Evolutionary conservation across 768 basidiomycete genomes (phyloP).

Genomic region (Sarcomyxa edulis): DNA sequence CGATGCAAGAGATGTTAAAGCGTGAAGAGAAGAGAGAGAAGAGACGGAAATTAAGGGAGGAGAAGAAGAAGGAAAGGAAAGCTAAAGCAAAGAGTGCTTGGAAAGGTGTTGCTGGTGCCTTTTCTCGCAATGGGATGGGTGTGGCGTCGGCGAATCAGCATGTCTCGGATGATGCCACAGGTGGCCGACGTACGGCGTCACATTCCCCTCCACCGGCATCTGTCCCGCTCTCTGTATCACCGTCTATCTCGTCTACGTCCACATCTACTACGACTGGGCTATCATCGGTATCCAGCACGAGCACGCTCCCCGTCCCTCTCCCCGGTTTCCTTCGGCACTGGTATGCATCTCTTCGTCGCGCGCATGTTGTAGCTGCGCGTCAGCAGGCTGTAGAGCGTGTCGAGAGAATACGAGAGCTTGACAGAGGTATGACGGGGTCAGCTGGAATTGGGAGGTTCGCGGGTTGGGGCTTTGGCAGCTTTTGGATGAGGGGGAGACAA

Average conservation of each 20-base stretch:
- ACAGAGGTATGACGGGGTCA: slow-evolving; percentile 26
- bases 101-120: slow-evolving; percentile 51
- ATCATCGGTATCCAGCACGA: slow-evolving; percentile 10
- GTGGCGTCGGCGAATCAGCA: too few relatives aligned
- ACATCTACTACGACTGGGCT: slow-evolving; percentile 2
- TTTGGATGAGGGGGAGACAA: slow-evolving; percentile 23
- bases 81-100: slow-evolving; percentile 52
- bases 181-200: too few relatives aligned
- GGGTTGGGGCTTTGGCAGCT: slow-evolving; percentile 77
- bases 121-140: slow-evolving; percentile 25
- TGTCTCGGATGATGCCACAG: too few relatives aligned
- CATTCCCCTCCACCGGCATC: background rate
- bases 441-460: slow-evolving; percentile 19
- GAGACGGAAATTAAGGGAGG: slow-evolving; percentile 39
- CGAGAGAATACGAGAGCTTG: slow-evolving; percentile 61
- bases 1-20: slow-evolving; percentile 49
- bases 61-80: slow-evolving; percentile 42
- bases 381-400: slow-evolving; percentile 64
- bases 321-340: slow-evolving; percentile 43
- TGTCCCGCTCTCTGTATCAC: slow-evolving; percentile 1
- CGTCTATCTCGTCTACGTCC: slow-evolving; percentile 6
- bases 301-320: slow-evolving; percentile 28
- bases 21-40: slow-evolving; percentile 50
- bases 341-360: slow-evolving; percentile 60
- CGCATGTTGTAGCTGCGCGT: slow-evolving; percentile 66